phyloP scores from a whole-genome alignment of 2,329 filamentous ascomycete species.

The Colletotrichum australisinense region DNA sequence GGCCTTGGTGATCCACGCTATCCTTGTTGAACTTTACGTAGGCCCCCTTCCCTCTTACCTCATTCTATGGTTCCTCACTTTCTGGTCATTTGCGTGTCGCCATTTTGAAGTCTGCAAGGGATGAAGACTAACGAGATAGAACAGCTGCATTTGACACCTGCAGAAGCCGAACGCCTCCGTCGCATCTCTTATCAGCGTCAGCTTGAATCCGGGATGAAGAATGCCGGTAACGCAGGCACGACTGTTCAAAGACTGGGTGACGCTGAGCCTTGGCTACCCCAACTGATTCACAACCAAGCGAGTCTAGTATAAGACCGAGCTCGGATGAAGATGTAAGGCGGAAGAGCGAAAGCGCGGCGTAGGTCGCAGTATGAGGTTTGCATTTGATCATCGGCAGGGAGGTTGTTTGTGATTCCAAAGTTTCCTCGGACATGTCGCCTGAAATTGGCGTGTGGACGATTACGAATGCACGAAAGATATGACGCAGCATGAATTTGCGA shows the following conservation, averaged over 20 bases:
- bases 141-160: conserved; percentile 61
- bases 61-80: conserved; percentile 1
- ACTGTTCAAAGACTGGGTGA: conserved; percentile 55
- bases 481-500: neutral
- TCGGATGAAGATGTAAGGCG: conserved; percentile 4
- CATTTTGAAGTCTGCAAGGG: neutral
- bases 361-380: neutral
- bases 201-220: conserved; percentile 60
- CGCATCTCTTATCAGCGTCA: conserved; percentile 64
- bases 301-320: conserved; percentile 13
- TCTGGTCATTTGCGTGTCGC: conserved; percentile 30
- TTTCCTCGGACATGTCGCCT: neutral
- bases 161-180: conserved; percentile 61
- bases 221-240: conserved; percentile 57
- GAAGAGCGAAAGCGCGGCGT: conserved; percentile 5
- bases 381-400: neutral
- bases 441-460: neutral
- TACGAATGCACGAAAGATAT: neutral
- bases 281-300: neutral
- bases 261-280: conserved; percentile 38
- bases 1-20: conserved; percentile 34
- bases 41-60: conserved; percentile 11
- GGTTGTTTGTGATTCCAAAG: neutral
- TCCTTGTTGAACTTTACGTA: conserved; percentile 41
- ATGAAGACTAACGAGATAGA: neutral